Conservation (phyloP, 2,329 filamentous ascomycete species). For the Ilyonectria mors-panacis region DNA sequence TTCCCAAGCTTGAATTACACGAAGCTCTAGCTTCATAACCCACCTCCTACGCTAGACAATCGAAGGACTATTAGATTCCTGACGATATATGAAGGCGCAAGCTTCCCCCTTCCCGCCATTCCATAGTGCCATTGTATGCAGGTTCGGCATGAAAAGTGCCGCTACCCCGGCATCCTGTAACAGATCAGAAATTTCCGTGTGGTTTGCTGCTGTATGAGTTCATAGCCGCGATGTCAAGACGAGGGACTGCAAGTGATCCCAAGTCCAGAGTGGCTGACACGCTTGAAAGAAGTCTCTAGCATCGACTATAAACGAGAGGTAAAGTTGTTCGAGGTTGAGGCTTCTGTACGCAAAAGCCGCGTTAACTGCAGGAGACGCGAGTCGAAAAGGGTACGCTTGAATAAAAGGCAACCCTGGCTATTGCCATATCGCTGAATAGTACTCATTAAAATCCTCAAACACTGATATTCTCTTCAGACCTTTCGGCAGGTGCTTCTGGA, state of each 20-base stretch:
- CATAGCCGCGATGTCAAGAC: background rate
- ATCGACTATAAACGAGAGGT: constrained; percentile 7
- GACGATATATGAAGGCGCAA: constrained; percentile 3
- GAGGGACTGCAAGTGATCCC: background rate
- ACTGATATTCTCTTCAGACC: constrained; percentile 3
- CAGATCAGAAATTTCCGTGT: background rate
- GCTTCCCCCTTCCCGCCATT: constrained; percentile 1
- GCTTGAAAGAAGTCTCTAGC: constrained; percentile 13
- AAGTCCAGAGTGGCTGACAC: background rate
- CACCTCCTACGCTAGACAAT: background rate
- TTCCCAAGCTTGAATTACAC: background rate
- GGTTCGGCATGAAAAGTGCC: constrained; percentile 8
- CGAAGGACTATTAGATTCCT: background rate
- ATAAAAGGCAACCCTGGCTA: background rate
- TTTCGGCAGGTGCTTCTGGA: background rate
- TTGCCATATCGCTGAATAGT: background rate
- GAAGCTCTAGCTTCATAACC: background rate
- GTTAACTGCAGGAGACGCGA: background rate
- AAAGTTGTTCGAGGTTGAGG: constrained; percentile 4
- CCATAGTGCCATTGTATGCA: constrained; percentile 12
- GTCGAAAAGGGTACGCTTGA: background rate
- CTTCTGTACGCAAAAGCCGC: background rate
- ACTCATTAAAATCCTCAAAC: constrained; percentile 19
- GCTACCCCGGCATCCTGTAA: background rate
- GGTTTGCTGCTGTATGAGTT: background rate